Base-by-base conservation (phyloP, 352 stramenopile species). In the Pythium vanterpoolii region DNA sequence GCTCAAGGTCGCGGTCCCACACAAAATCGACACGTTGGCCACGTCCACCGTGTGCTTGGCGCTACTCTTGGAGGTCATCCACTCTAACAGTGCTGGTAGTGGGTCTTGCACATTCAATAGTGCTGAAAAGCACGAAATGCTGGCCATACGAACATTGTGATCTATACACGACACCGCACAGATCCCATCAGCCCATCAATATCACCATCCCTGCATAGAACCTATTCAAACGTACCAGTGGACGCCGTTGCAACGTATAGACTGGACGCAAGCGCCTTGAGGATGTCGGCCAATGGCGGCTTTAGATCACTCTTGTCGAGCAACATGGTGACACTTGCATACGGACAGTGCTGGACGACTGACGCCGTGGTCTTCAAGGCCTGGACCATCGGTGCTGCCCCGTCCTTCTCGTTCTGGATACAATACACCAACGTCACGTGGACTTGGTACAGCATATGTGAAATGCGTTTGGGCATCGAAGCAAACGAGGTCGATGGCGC, bases 371-470 rank as follows among this genome's bases (percentile, higher is more conserved):
- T 93, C 71, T 95, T 95, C 16, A 95, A 43, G 14, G 76, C 83
- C 47, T 93, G 86, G 3, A 77, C 67, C 9, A 93, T 65, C 3
- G 83, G 71, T 5, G 36, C 52, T 0, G 66, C 61, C 0, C 71
- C 57, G 18, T 90, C 81, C 38, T 82, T 86, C 50, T 95, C 83
- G 56, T 89, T 79, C 57, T 91, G 83, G 23, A 95, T 86, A 43
- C 76, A 87, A 38, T 90, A 90, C 54, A 93, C 82, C 31, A 95
- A 62, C 3, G 84, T 88, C 26, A 93, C 68, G 56, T 93, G 83
- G 6, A 91, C 77, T 67, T 93, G 86, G 49, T 90, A 90, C 19
- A 93, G 38, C 86, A 95, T 93, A 31, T 89, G 58, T 38, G 85
- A 90, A 18, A 92, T 84, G 0, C 83, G 77, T 48, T 90, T 90